Base-by-base conservation (phyloP, 2,329 filamentous ascomycete genomes). In the Pseudogymnoascus verrucosus region DNA sequence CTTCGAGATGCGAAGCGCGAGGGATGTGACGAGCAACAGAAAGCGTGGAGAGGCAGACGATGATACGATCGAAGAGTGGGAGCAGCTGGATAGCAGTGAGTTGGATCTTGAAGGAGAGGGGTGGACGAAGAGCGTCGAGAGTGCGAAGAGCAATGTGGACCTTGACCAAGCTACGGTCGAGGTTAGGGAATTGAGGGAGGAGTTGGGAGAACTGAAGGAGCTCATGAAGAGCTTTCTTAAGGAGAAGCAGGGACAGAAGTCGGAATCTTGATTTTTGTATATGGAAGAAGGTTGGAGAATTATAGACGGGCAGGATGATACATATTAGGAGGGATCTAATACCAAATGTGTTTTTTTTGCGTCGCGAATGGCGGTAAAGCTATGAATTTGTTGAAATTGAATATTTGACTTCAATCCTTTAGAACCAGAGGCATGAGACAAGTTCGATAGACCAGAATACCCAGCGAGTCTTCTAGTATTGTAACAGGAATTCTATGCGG, bases 51-150 rank as follows among this genome's bases (percentile, higher is more conserved):
- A 97, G 68, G 89, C 89, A 2, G 95, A 99, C 68, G 95, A 99
- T 69, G 92, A 97, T 68, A 86, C 86, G 0, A 78, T 89, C 7
- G 89, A 98, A 72, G 93, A 97, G 74, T 99, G 95, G 95, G 95
- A 99, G 77, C 89, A 96, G 74, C 79, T 93, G 72, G 76, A 80
- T 7, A 79, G 79, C 5, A 37, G 12, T 23, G 83, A 89, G 62
- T 73, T 93, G 19, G 89, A 96, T 72, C 90, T 96, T 71, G 90
- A 96, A 71, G 80, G 84, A 0, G 90, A 93, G 66, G 91, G 89
- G 0, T 99, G 95, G 95, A 80, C 83, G 37, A 91, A 95, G 80
- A 87, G 83, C 63, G 92, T 96, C 2, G 81, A 86, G 61, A 77
- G 80, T n/a, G 88, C 85, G 21, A 90, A 86, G 73, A 89, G 92